Percentiles rank a stretch among this genome's conserved stretches.
Evolutionary conservation across 1,139 yeast genomes (phyloP).

Genomic region (Geotrichum reessii): DNA sequence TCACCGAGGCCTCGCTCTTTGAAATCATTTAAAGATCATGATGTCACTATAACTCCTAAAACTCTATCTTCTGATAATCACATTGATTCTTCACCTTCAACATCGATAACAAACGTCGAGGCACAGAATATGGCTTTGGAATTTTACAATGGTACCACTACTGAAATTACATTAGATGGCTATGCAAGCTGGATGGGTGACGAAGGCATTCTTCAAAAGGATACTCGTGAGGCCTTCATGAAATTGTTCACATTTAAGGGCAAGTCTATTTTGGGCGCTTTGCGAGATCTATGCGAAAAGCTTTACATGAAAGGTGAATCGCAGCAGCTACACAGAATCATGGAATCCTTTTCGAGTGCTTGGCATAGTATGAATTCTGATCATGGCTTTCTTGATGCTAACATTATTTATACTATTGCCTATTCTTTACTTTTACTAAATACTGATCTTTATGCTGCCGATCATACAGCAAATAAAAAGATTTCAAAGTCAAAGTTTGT

Average conservation of each 20-base stretch:
- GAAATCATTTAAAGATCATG: slow-evolving; percentile 1
- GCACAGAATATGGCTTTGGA: slow-evolving; percentile 22
- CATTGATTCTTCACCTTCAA: slow-evolving; percentile 3
- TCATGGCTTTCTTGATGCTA: slow-evolving; percentile 49
- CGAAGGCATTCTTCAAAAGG: slow-evolving; percentile 22
- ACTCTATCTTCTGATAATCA: not conserved
- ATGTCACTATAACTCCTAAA: not conserved
- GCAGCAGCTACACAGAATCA: slow-evolving; percentile 68
- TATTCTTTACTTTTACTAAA: slow-evolving; percentile 69
- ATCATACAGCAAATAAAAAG: slow-evolving; percentile 34
- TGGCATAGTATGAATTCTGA: slow-evolving; percentile 51
- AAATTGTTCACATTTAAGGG: slow-evolving; percentile 30
- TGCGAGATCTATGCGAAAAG: slow-evolving; percentile 57
- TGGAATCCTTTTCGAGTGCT: slow-evolving; percentile 61
- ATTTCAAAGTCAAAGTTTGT: slow-evolving; percentile 34
- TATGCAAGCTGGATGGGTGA: slow-evolving; percentile 33
- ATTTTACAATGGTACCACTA: slow-evolving; percentile 27
- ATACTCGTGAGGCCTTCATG: slow-evolving; percentile 31
- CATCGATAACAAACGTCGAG: slow-evolving; percentile 4
- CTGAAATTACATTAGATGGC: slow-evolving; percentile 26
- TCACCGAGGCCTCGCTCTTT: not conserved
- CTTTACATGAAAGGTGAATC: slow-evolving; percentile 76
- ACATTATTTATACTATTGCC: slow-evolving; percentile 64
- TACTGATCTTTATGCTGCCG: slow-evolving; percentile 37
- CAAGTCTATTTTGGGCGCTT: slow-evolving; percentile 41